Conservation (phyloP, 2,329 filamentous ascomycete species). For the Penicillium concentricum region DNA sequence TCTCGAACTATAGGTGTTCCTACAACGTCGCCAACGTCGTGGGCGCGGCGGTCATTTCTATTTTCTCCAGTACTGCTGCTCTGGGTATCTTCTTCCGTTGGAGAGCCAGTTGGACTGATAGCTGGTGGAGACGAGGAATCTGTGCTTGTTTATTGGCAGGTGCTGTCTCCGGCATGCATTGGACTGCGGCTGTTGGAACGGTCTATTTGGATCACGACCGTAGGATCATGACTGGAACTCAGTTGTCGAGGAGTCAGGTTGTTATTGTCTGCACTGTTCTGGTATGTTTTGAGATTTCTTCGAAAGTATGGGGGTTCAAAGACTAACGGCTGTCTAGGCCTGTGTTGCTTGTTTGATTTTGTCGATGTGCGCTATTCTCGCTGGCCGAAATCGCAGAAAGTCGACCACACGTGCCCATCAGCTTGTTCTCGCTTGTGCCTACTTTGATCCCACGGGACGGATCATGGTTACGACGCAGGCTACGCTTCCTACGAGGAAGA, state of each 20-base stretch:
- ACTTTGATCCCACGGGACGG: slow-evolving; percentile 45
- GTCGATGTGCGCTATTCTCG: slow-evolving; percentile 55
- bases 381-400: slow-evolving; percentile 53
- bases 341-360: slow-evolving; percentile 62
- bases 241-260: slow-evolving; percentile 61
- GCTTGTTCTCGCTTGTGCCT: slow-evolving; percentile 50
- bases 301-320: not conserved
- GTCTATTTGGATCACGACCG: slow-evolving; percentile 59
- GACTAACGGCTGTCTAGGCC: slow-evolving; percentile 48
- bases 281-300: slow-evolving; percentile 46
- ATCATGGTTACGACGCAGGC: slow-evolving; percentile 50
- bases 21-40: slow-evolving; percentile 62
- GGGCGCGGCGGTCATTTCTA: slow-evolving; percentile 69
- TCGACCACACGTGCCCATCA: slow-evolving; percentile 62
- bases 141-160: slow-evolving; percentile 68
- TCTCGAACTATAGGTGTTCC: slow-evolving; percentile 69
- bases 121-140: slow-evolving; percentile 70
- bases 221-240: slow-evolving; percentile 38
- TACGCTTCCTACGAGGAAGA: slow-evolving; percentile 56
- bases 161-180: slow-evolving; percentile 85
- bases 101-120: slow-evolving; percentile 72
- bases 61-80: slow-evolving; percentile 67
- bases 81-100: slow-evolving; percentile 76
- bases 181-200: slow-evolving; percentile 73
- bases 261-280: slow-evolving; percentile 72